A percentile compares a stretch with the other conserved stretches of the same genome.
Evolutionary conservation across 2,329 filamentous ascomycete genomes (phyloP).

Genomic region (Exserohilum rostratum): DNA sequence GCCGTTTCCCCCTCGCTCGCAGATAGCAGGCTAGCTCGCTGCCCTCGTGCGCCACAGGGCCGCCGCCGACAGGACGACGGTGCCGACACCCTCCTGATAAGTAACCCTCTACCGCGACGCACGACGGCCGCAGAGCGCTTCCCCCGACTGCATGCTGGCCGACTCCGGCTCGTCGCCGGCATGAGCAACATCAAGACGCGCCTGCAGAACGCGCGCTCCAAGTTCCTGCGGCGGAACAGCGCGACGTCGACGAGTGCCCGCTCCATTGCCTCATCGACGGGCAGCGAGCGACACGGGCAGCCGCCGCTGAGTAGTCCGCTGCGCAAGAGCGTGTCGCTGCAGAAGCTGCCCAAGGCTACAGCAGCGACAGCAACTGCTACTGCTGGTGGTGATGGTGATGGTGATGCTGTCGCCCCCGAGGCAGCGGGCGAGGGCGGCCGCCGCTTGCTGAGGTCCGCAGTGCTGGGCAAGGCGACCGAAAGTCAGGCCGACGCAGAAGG

Average conservation of each 20-base stretch:
- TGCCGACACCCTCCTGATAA: not conserved
- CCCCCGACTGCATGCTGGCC: constrained; percentile 24
- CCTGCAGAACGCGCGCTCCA: constrained; percentile 37
- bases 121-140: constrained; percentile 7
- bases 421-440: constrained; percentile 8
- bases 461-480: constrained; percentile 26
- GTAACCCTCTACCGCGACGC: not conserved
- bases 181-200: constrained; percentile 47
- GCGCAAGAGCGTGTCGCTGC: constrained; percentile 39
- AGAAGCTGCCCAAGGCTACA: constrained; percentile 37
- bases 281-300: constrained; percentile 29
- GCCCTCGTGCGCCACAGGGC: not conserved
- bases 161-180: constrained; percentile 28
- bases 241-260: constrained; percentile 32
- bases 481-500: constrained; percentile 21
- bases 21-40: not conserved
- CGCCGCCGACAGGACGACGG: not conserved
- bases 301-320: constrained; percentile 22
- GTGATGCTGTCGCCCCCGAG: no score
- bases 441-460: constrained; percentile 35
- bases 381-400: not conserved
- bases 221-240: constrained; percentile 39
- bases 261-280: constrained; percentile 32
- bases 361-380: constrained; percentile 17
- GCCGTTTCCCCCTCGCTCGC: not conserved